Evolutionary conservation across 495 filamentous ascomycete genomes (phyloP), one percentile per base, ranked within the genome.

Genomic region (Penicillium tannophilum): DNA sequence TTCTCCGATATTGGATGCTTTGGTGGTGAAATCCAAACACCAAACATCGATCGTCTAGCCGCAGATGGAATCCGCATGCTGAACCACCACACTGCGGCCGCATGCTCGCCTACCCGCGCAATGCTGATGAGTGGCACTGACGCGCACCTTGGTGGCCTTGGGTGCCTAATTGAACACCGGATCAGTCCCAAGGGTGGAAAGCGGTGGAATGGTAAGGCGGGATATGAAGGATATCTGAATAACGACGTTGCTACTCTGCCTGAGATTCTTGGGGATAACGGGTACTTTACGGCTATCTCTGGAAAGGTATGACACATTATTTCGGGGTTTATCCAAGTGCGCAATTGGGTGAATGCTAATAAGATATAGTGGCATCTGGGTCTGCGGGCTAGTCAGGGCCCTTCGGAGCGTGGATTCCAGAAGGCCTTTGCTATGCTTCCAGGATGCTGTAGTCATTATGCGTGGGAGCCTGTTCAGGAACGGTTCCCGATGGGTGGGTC

Each of bases 151-250:
- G 66, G 54, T 45, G 66, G 63, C 23, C 33, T 69, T n/a, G 66
- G 63, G 2, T 77, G 80, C 48, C 41, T 65, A 45, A 61, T 63
- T 8, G 61, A 66, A 31, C 33, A 17, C 20, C 45, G 52, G 24
- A 14, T 26, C 48, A 55, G 31, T 35, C 43, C 26, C 30, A 45
- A 49, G 42, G 57, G 57, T 20, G 53, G 33, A 39, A 35, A 61
- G 46, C 33, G 52, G 26, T 56, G 44, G 24, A 33, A 45, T 35
- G 57, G 46, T 11, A 59, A 56, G 44, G 49, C 48, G 19, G 82
- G 79, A 1, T 82, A 84, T 61, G 82, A 83, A 63, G 82, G 82
- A 6, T 85, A 83, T 59, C 70, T 86, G 17, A 84, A 86, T 55
- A 69, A 80, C 16, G 52, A 68, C 12, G 80, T 84, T 20, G 79